Conservation (phyloP, 805 yeast genomes). For the Isabelozyma rhagii region DNA sequence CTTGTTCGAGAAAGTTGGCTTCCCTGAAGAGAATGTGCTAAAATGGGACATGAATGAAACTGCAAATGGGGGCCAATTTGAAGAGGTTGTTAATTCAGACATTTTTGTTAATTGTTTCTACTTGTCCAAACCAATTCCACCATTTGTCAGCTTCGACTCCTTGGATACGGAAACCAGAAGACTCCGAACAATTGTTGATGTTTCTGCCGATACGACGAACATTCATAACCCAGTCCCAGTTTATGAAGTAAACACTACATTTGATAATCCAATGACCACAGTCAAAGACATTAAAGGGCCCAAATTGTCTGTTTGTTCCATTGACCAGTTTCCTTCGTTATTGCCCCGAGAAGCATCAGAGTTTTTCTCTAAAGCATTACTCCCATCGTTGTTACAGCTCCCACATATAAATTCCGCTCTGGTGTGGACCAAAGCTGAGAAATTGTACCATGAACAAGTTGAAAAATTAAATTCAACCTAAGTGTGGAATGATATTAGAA, state of each 20-base stretch:
- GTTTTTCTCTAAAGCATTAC: constrained; percentile 77
- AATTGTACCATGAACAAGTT: constrained; percentile 80
- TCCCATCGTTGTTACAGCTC: constrained; percentile 84
- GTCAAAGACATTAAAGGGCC: constrained; percentile 82
- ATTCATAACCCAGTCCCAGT: constrained; percentile 98
- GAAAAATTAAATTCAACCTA: constrained; percentile 50
- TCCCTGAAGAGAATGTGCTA: constrained; percentile 77
- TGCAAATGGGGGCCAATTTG: constrained; percentile 93
- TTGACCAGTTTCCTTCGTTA: constrained; percentile 93
- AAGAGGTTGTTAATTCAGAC: constrained; percentile 84
- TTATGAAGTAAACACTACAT: constrained; percentile 84
- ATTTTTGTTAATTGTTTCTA: constrained; percentile 95
- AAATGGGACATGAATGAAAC: constrained; percentile 99
- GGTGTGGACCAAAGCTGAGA: constrained; percentile 89
- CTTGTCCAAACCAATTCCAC: constrained; percentile 88
- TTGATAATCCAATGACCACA: constrained; percentile 83
- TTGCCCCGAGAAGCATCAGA: constrained; percentile 98
- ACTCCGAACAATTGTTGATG: constrained; percentile 91
- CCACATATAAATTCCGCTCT: constrained; percentile 80
- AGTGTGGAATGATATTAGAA: background rate
- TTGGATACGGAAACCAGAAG: constrained; percentile 69
- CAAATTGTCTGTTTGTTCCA: constrained; percentile 84
- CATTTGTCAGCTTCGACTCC: constrained; percentile 70
- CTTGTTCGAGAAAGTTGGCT: constrained; percentile 74
- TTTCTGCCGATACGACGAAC: constrained; percentile 97